Conservation (phyloP, 2,329 filamentous ascomycete species). For the Diaporthe citrichinensis region DNA sequence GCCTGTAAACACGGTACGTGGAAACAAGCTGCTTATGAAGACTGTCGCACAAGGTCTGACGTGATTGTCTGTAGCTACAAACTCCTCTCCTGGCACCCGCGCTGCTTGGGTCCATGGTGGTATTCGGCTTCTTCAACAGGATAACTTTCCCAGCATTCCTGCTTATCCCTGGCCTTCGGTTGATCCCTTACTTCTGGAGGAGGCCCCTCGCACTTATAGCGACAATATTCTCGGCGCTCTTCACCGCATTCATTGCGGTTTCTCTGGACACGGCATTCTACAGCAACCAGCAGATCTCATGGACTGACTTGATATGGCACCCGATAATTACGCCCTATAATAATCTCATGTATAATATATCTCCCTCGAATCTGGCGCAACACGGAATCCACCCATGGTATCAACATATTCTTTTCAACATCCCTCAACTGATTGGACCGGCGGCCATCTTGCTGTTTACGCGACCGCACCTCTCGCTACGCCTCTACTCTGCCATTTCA, state of each 20-base stretch:
- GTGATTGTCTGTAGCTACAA: slow-evolving; percentile 68
- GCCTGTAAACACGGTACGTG: slow-evolving; percentile 73
- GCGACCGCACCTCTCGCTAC: slow-evolving; percentile 69
- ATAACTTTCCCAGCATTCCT: slow-evolving; percentile 98
- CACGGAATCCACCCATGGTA: slow-evolving; percentile 86
- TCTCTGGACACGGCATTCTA: slow-evolving; percentile 91
- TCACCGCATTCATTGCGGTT: slow-evolving; percentile 81
- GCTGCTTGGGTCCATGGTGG: slow-evolving; percentile 83
- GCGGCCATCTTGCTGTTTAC: slow-evolving; percentile 73
- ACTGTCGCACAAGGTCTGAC: slow-evolving; percentile 45
- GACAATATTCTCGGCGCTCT: slow-evolving; percentile 74
- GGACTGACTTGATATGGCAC: slow-evolving; percentile 72
- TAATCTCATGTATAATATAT: slow-evolving; percentile 82
- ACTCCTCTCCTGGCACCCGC: slow-evolving; percentile 83
- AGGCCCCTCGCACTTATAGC: slow-evolving; percentile 74
- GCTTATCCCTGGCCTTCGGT: slow-evolving; percentile 83
- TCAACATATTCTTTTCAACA: slow-evolving; percentile 80
- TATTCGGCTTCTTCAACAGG: slow-evolving; percentile 94
- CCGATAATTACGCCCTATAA: slow-evolving; percentile 84
- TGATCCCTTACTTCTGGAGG: slow-evolving; percentile 87
- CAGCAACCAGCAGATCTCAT: slow-evolving; percentile 71
- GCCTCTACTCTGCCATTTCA: slow-evolving; percentile 81
- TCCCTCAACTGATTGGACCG: slow-evolving; percentile 80
- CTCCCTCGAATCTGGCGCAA: slow-evolving; percentile 77
- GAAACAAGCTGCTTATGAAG: background rate